Base-by-base conservation (phyloP, 371 early-diverging fungal species). In the Mortierella sp. region DNA sequence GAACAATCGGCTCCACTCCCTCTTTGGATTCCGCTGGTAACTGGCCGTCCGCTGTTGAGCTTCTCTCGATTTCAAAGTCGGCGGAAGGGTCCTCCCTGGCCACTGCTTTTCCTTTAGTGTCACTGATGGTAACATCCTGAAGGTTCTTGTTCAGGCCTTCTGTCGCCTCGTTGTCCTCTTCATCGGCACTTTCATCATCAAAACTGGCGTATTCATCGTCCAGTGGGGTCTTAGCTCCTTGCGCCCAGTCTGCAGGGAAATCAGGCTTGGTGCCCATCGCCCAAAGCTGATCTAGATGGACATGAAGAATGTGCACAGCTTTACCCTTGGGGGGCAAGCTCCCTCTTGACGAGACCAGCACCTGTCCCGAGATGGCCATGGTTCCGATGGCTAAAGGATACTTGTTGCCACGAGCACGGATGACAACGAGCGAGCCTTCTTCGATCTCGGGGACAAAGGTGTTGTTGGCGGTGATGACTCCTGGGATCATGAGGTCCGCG, bases 401-500 rank as follows among this genome's bases (percentile, higher is more conserved):
- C 59, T 91, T 87, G 84, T 93, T 91, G 50, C 91, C 92, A 51
- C 88, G 88, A 26, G 92, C 88, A 8, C 89, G 89, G 43, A 93
- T 90, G 13, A 90, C 89, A 10, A 93, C 92, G 55, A 92, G 79
- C 37, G 89, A 89, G 13, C 90, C 92, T 57, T 86, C 87, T 9
- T 88, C 77, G 28, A 92, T 78, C 57, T 83, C 83, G 10, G 92
- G 92, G 26, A 91, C 73, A 1, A 73, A 81, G 3, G 90, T 90
- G 43, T 88, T 89, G 11, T 88, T 75, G 26, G 90, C 87, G 10
- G 88, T 82, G 44, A 93, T 91, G 43, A 93, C 78, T 34, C 93
- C 93, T 8, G 93, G 93, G 77, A 93, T 91, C 93, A 93, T 93
- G 43, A 93, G 78, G 77, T 93, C 93, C 48, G 95, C 95, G 1